Base-by-base conservation (phyloP, 2,329 filamentous ascomycete genomes). In the Botrytis paeoniae region DNA sequence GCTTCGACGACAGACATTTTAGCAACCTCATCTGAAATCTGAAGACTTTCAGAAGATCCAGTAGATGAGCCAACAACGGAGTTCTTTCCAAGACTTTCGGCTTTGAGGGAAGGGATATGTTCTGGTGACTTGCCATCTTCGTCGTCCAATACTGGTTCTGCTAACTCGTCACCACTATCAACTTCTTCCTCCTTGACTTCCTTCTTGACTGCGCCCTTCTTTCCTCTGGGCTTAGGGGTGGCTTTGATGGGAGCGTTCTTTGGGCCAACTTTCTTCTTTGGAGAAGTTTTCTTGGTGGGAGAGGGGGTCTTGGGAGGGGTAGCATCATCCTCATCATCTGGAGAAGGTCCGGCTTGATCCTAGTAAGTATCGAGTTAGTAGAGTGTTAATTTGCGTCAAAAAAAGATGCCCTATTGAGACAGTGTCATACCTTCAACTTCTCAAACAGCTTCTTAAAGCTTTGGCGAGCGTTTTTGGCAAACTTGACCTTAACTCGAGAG, bases 401-500 rank as follows among this genome's bases (percentile, higher is more conserved):
- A 10, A 3, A 41, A 8, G 18, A 9, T 2, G n/a, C 1, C 1
- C 4, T 20, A 14, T 57, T 9, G 25, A 29, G 35, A 41, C 10
- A 41, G 18, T 4, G 16, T 25, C 25, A 57, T 60, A 64, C 69
- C 60, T 74, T 75, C 3, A 79, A 59, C 73, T 77, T 78, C 3
- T 76, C 73, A n/a, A 75, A 76, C 3, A 78, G 29, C 4, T 75
- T 76, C 61, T 78, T 79, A 45, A 74, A 74, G 16, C 74, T 48
- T 4, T 70, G 3, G 2, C 73, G 70, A 73, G 83, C 83, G 73
- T 82, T 84, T 66, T 82, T 83, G 69, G 79, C 82, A 66, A 83
- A 81, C 73, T 84, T 84, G 70, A 85, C 80, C 5, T 79, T 80
- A 22, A 83, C 75, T 20, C 78, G 76, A 3, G 60, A 14, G 7